Evolutionary conservation across 768 basidiomycete species (phyloP), one percentile per base, ranked within the genome.

Genomic region (Amanita subjunquillea): DNA sequence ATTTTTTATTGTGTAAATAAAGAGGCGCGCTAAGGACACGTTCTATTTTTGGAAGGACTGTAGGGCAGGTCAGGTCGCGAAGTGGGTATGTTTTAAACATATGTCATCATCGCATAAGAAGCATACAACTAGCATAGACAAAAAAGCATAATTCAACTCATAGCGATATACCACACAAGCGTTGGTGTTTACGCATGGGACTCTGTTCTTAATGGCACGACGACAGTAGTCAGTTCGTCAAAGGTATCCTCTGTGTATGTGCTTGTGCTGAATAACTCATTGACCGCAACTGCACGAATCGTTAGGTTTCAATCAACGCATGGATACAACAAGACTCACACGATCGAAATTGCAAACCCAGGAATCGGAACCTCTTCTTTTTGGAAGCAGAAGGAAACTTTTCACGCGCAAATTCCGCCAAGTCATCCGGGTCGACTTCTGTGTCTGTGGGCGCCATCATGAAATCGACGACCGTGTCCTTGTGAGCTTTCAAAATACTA

Each of bases 41-140:
- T 29, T 17, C 48, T 50, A 50, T 40, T 30, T 50, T 50, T 32
- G 37, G 47, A 12, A 22, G 4, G 13, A 22, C 17, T 23, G 15
- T 36, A 48, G 32, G 47, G 47, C 47, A 48, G 47, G 47, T 48
- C 34, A 48, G 10, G 15, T 37, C 47, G 47, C 47, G 47, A 36
- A 9, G 8, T 32, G 10, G 32, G 10, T 6, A 10, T 32, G 32
- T 32, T 25, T 3, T 25, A 25, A 12, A 32, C 32, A 32, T 32
- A 32, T 32, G 4, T 25, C 8, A 46, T 27, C 17, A 27, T n/a
- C 4, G 25, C 45, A n/a, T 30, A 32, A 32, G 25, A n/a, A 5
- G 4, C 30, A 15, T 32, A 29, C 45, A 46, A n/a, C 25, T 32
- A 48, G 23, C 34, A 27, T 25, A 27, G 1, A 13, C 20, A 27